These are phyloP conservation scores for Botryosphaeria agaves DNA, from an alignment of 2,329 filamentous ascomycete genomes.

Conservation along the genomic window DNA sequence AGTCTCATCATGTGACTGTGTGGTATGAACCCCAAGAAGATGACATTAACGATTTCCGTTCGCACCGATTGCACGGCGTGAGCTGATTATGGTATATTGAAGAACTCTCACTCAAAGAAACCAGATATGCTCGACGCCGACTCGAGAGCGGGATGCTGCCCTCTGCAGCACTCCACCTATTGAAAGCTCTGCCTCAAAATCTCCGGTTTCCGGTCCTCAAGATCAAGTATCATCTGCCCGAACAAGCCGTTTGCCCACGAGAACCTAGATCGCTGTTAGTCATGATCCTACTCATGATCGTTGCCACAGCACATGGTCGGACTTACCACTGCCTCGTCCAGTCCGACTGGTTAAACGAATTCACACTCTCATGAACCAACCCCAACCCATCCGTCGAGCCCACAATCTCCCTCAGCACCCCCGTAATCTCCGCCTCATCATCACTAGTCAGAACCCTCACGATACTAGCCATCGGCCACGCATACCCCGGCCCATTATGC, in stretches of 20 bases:
- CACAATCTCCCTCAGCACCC: slow-evolving; percentile 25
- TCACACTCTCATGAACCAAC: slow-evolving; percentile 34
- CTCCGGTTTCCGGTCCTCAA: slow-evolving; percentile 25
- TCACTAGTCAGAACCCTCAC: slow-evolving; percentile 31
- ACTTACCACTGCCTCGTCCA: slow-evolving; percentile 32
- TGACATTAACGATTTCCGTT: too few relatives aligned
- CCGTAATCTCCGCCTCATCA: slow-evolving; percentile 28
- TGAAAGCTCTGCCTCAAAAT: slow-evolving; percentile 27
- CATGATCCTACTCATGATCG: too few relatives aligned
- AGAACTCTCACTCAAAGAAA: too few relatives aligned
- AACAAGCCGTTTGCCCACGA: slow-evolving; percentile 35
- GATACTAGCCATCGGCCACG: slow-evolving; percentile 35
- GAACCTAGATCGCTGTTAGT: too few relatives aligned
- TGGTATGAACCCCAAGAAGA: too few relatives aligned
- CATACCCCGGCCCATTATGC: slow-evolving; percentile 26
- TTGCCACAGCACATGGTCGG: too few relatives aligned
- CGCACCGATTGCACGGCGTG: too few relatives aligned
- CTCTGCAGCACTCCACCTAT: too few relatives aligned
- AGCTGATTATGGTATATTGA: too few relatives aligned
- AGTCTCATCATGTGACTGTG: too few relatives aligned
- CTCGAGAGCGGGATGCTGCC: too few relatives aligned
- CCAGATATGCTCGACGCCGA: too few relatives aligned
- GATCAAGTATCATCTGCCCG: slow-evolving; percentile 30
- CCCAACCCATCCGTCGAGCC: slow-evolving; percentile 30
- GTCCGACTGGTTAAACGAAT: slow-evolving; percentile 25